These are phyloP conservation scores for Herpetomonas tarakana DNA, from an alignment of 208 protist genomes.

Conservation along the genomic window DNA sequence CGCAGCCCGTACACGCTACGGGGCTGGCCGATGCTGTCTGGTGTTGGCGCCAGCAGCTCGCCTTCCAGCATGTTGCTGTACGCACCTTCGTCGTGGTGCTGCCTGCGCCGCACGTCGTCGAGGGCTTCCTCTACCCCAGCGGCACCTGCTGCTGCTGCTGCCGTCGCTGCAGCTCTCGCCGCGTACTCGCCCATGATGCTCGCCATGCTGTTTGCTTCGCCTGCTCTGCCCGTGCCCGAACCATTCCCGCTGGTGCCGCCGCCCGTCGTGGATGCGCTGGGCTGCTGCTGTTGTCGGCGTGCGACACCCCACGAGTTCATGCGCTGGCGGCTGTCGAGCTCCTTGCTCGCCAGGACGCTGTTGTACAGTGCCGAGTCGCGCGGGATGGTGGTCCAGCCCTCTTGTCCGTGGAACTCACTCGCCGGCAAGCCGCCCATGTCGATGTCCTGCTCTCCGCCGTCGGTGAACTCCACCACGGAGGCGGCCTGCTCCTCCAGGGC, in stretches of 20 bases:
- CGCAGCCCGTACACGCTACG: constrained; percentile 80
- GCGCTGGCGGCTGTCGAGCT: constrained; percentile 74
- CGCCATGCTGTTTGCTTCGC: background rate
- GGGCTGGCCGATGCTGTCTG: constrained; percentile 66
- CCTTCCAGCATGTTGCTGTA: constrained; percentile 53
- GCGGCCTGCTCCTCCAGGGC: constrained; percentile 56
- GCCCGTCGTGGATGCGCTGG: background rate
- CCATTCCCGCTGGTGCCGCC: background rate
- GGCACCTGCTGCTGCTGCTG: background rate
- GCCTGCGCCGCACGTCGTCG: constrained; percentile 42
- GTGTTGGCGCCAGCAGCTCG: constrained; percentile 56
- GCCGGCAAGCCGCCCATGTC: constrained; percentile 60
- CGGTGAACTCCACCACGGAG: constrained; percentile 74
- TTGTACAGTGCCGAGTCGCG: constrained; percentile 76
- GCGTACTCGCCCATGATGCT: constrained; percentile 6
- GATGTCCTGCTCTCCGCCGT: constrained; percentile 76
- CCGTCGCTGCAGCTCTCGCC: background rate
- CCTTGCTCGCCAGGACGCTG: constrained; percentile 36
- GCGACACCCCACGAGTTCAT: constrained; percentile 72
- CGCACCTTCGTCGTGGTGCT: constrained; percentile 43
- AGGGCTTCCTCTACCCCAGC: constrained; percentile 20
- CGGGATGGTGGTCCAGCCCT: constrained; percentile 73
- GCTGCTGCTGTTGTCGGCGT: constrained; percentile 10
- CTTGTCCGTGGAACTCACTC: constrained; percentile 71
- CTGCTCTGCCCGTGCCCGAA: too few relatives aligned